Evolutionary conservation across 805 yeast species (phyloP).

Genomic region (Wickerhamomyces rabaulensis): DNA sequence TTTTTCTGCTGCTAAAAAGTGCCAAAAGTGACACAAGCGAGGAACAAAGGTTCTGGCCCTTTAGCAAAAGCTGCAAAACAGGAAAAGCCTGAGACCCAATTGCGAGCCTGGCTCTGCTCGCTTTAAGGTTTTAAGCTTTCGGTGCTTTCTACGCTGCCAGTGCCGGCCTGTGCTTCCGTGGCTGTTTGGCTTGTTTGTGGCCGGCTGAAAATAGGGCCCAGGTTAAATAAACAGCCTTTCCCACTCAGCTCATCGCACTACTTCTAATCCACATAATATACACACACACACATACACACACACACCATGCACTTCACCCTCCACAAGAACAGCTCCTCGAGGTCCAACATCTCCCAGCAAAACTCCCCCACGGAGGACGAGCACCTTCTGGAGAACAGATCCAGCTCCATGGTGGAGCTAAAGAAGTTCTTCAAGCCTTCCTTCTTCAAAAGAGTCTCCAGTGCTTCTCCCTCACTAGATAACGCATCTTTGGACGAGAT

Average conservation of each 20-base stretch:
- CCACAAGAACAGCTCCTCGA: background rate
- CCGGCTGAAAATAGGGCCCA: background rate
- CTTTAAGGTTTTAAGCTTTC: no score
- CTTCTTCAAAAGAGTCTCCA: constrained; percentile 10
- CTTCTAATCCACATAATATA: background rate
- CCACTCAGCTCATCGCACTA: background rate
- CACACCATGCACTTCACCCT: background rate
- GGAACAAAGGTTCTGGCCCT: no score
- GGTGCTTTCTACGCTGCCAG: no score
- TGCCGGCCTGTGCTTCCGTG: background rate
- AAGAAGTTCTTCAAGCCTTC: constrained; percentile 20
- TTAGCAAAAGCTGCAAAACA: no score
- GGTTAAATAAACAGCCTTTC: background rate
- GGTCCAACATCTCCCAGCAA: background rate
- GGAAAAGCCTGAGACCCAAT: no score
- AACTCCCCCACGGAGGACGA: background rate
- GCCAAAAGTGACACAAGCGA: no score
- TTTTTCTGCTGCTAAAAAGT: no score
- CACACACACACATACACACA: background rate
- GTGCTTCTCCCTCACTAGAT: constrained; percentile 3
- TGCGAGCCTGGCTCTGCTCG: no score
- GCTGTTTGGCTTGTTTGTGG: background rate
- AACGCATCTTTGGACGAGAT: constrained; percentile 43
- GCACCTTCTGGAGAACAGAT: background rate
- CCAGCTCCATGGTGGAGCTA: constrained; percentile 15